Base-by-base conservation (phyloP, 2,329 filamentous ascomycete species). In the Penicillium psychrosexuale region DNA sequence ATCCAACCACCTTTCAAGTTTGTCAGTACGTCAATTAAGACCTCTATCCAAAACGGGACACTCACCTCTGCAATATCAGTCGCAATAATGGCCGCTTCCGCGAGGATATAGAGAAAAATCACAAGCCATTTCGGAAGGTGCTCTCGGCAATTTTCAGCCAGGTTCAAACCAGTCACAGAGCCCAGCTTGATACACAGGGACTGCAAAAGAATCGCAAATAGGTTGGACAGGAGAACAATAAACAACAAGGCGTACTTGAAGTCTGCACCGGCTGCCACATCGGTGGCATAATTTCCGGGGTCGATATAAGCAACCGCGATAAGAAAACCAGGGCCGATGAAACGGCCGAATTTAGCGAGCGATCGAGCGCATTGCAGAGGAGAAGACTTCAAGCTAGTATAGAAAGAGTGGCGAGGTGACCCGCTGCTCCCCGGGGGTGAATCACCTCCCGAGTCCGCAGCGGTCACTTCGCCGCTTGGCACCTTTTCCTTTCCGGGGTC, bases 1-100 rank as follows among this genome's bases (percentile, higher is more conserved):
- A 81, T 39, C 81, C 81, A 61, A 84, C 78, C 48, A 84, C 81
- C 78, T 78, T 58, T n/a, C 28, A 30, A 19, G 2, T 7, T 49
- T 34, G 37, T 40, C 17, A 49, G 13, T 33, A 44, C 48, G 30
- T 56, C 34, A 17, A 47, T 28, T 7, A 13, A 12, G 12, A 22
- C 2, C 8, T 28, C 28, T 36, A 33, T 9, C 3, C 8, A 34
- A 22, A 17, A 39, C n/a, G 8, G 8, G 11, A n/a, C 12, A 51
- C 72, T 60, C 64, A 82, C 82, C 72, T 89, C 86, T 53, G 86
- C 86, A 60, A 89, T 84, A 67, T 89, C 86, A 0, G 86, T 89
- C 0, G 86, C 86, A 50, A 89, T 84, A 54, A 89, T 89, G 56
- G 86, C 85, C 5, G 80, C 73, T 69, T 89, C 86, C 1, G 85